A percentile compares a stretch with the other conserved stretches of the same genome.
Conservation (phyloP, 139 green algal species). For the Yamagishiella unicocca region DNA sequence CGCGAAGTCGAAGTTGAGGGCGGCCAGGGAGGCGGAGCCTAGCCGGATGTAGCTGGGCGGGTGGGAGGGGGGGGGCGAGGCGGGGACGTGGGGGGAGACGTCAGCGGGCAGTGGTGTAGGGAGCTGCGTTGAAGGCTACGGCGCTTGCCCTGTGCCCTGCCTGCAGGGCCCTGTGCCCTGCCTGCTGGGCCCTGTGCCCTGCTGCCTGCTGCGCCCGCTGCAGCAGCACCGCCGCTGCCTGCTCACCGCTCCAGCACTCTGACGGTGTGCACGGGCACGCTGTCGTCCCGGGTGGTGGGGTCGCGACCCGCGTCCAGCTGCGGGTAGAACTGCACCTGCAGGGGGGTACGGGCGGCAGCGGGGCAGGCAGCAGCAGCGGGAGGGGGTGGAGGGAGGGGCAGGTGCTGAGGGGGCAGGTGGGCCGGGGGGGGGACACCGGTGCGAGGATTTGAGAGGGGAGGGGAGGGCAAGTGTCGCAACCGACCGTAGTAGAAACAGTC, state of each 20-base stretch:
- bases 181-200: too few species aligned
- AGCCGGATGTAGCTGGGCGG: constrained; percentile 23
- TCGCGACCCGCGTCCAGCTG: not conserved
- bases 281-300: not conserved
- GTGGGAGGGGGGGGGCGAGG: not conserved
- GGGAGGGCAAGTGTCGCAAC: not conserved
- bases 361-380: too few species aligned
- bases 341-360: not conserved
- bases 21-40: constrained; percentile 35
- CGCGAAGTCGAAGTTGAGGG: constrained; percentile 47
- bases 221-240: not conserved
- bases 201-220: not conserved
- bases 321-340: constrained; percentile 19
- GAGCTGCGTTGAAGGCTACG: too few species aligned
- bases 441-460: not conserved
- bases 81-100: not conserved
- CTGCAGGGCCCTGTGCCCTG: too few species aligned
- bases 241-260: constrained; percentile 30
- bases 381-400: not conserved
- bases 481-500: too few species aligned
- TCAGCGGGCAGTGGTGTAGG: not conserved
- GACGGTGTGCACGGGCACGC: constrained; percentile 1
- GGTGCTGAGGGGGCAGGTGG: not conserved
- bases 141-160: too few species aligned
- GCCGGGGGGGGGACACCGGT: not conserved